Evolutionary conservation across 2,329 filamentous ascomycete species (phyloP), one percentile per base, ranked within the genome.

Genomic region (Arthrinium puccinioides): DNA sequence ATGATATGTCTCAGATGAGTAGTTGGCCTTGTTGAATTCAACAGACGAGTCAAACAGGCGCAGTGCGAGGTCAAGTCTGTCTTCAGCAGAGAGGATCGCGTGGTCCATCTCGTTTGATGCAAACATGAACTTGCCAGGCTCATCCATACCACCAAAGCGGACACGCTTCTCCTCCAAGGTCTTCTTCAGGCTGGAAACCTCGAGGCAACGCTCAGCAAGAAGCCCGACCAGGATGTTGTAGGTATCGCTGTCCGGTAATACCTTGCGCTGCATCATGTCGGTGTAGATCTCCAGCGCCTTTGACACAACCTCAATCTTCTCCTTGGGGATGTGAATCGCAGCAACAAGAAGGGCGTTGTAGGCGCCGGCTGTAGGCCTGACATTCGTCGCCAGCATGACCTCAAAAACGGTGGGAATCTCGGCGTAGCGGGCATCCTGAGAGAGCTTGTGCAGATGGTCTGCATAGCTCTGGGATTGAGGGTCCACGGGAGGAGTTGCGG

Each of bases 241-340:
- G 0, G 90, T 97, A 40, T 84, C 77, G 37, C 81, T 79, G 57
- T 96, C 83, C 7, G 90, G 89, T 15, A 75, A 66, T 18, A 97
- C 82, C 49, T 82, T 83, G 46, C 89, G 84, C 47, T 83, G 80
- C 49, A 95, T 79, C 92, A 98, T 97, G 57, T 97, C 89, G 13
- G 88, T 84, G 60, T 97, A 98, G 36, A 98, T 85, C 64, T 95
- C 89, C 36, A 97, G 73, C 5, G 87, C 88, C 66, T 94, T 94
- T 44, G 87, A 83, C 11, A 94, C 86, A 36, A 92, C 79, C 63
- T 94, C 84, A 37, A 84, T 83, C 60, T 82, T 84, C 59, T 86
- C 82, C 18, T 72, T 70, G 7, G 89, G 86, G 14, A 96, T 74
- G 49, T 87, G 75, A 44, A 96, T 87, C 11, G 88, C 88, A 6